Base-by-base conservation (phyloP, 768 basidiomycete species). In the Wakefieldia striispora region DNA sequence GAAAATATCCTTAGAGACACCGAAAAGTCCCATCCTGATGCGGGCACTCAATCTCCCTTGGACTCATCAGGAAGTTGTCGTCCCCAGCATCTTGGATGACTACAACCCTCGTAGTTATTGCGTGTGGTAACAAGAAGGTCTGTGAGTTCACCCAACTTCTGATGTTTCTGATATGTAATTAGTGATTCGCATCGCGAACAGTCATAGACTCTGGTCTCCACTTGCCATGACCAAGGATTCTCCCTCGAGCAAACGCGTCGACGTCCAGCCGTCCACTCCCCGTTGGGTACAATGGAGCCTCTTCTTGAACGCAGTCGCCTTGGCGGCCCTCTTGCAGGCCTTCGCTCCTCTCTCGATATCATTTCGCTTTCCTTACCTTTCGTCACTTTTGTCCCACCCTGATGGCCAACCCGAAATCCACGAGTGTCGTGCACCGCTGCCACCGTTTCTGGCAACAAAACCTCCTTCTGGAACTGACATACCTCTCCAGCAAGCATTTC, bases 221-320 rank as follows among this genome's bases (percentile, higher is more conserved):
- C n/a, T n/a, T n/a, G n/a, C n/a, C 37, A 45, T 34, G 27, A 31
- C 13, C 33, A 53, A 57, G 34, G 23, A 39, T 9, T 12, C 3
- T 13, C 45, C 37, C 17, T 16, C 14, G 6, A 10, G 27, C 40
- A 27, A 40, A 40, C 6, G 20, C 26, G n/a, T 44, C 29, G 7
- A 33, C 5, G 33, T 33, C 16, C 33, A 33, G 33, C 29, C 29
- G 29, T 33, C 46, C 33, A 34, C 36, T 37, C 48, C 56, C 9
- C 35, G 37, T 16, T 55, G 59, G 59, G 47, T 31, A 12, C 50
- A 48, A 45, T 59, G 60, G 45, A 59, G 56, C 40, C 43, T 61
- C 17, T 16, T 59, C 12, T 13, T 61, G 20, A 62, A 51, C 23
- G 45, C 31, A 5, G 48, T 52, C 13, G 31, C 20, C 5, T 11